Base-by-base conservation (phyloP, 805 yeast genomes). In the Pichia californica region DNA sequence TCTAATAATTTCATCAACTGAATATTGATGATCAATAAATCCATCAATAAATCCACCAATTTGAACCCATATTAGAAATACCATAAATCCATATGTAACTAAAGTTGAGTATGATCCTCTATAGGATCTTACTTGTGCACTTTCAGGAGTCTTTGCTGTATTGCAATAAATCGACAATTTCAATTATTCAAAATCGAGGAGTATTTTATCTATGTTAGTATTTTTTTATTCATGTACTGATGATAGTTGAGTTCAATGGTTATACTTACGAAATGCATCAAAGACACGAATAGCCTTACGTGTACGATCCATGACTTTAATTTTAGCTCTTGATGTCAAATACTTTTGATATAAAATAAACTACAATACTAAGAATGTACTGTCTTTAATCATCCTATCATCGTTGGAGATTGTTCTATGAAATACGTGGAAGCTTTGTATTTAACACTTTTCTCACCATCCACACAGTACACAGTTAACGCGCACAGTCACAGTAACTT, bases 31-130 rank as follows among this genome's bases (percentile, higher is more conserved):
- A 54, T 81, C 88, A 7, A 83, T 74, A 44, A 73, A 73, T 3
- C 97, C 97, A 43, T 93, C 95, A 44, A 89, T 68, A 58, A 73
- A 86, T 13, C 84, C 82, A 7, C 97, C 95, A 25, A 88, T 64
- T 58, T 89, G 94, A 13, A 86, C 76, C 86, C 94, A 91, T 6
- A 86, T 62, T 30, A 89, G 67, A 55, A 88, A 76, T 14, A 87
- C 54, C 15, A 84, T 74, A 45, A 74, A 70, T 21, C 83, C 50
- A n/a, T 74, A 69, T 14, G 88, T 79, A 38, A 83, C 34, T 4
- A 87, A 52, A 0, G 95, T 81, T 14, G 88, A 76, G 15, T 76
- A 58, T 5, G 93, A 89, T 29, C 96, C 96, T 49, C 93, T 71
- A 25, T 75, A 65, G 1, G 95, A 83, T 50, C 87, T 69, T 38